Conservation (phyloP, 75 land plant genomes). For the Pinus albicaulis region DNA sequence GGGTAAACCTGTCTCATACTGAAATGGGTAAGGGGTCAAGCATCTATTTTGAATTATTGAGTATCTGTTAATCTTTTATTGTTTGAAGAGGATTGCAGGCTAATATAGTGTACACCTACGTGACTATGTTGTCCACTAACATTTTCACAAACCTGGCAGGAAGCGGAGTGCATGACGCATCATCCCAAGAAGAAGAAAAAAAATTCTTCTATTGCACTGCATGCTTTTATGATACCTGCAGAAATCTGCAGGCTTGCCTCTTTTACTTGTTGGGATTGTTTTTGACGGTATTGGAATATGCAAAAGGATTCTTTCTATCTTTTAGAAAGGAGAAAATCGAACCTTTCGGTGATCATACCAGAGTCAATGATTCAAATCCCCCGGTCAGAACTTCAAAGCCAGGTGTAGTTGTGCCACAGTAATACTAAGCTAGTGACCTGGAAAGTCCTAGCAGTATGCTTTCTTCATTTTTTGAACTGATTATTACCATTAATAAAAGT, state of each 20-base stretch:
- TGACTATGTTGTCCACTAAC: neutral
- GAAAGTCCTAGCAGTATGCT: too few species aligned
- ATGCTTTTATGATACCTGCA: neutral
- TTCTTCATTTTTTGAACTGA: too few species aligned
- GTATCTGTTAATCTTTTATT: neutral
- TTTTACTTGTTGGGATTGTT: slow-evolving; percentile 7
- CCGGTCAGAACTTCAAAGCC: neutral
- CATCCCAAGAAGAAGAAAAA: neutral
- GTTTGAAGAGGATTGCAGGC: too few species aligned
- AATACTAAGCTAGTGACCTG: neutral
- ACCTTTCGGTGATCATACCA: neutral
- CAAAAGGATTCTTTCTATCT: neutral
- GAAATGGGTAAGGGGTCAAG: neutral
- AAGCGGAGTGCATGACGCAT: neutral
- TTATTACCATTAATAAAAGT: too few species aligned
- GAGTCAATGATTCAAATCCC: neutral
- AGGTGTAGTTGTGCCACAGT: neutral
- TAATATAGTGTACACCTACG: neutral
- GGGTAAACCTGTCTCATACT: neutral
- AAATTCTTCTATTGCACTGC: neutral
- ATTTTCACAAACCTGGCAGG: neutral
- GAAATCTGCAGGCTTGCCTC: neutral
- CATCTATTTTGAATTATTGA: neutral
- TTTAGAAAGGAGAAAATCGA: neutral
- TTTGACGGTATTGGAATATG: neutral